Conservation (phyloP, 2,329 filamentous ascomycete species). For the Colletotrichum eremochloae region DNA sequence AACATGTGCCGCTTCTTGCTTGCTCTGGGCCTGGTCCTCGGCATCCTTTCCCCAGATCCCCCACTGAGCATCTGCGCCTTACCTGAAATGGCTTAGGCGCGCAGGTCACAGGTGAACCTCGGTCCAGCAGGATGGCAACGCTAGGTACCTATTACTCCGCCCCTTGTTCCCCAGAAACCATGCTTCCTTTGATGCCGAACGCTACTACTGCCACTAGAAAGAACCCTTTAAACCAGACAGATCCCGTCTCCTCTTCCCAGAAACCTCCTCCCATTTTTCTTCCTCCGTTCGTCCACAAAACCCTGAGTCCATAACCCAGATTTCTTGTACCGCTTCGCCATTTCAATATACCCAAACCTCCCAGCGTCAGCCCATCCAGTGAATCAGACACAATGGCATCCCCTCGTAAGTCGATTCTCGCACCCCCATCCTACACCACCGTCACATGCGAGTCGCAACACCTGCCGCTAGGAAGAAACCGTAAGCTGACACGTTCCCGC, state of each 20-base stretch:
- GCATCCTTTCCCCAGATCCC: conserved; percentile 43
- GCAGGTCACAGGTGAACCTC: conserved; percentile 43
- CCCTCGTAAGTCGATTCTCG: conserved; percentile 73
- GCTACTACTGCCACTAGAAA: conserved; percentile 14
- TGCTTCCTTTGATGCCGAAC: conserved; percentile 28
- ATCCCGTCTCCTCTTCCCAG: neutral
- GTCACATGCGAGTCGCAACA: conserved; percentile 35
- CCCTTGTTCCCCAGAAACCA: conserved; percentile 41
- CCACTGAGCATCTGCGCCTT: conserved; percentile 22
- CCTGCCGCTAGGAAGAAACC: neutral
- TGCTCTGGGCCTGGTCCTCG: conserved; percentile 35
- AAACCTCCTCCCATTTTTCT: conserved; percentile 14
- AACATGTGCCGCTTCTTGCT: conserved; percentile 9
- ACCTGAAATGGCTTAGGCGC: conserved; percentile 23
- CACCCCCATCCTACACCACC: conserved; percentile 18
- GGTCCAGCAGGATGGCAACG: conserved; percentile 41
- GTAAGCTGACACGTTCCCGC: conserved; percentile 44
- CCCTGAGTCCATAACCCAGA: neutral
- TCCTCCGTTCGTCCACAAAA: conserved; percentile 27
- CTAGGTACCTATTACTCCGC: conserved; percentile 22
- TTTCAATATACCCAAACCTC: conserved; percentile 35
- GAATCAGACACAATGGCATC: conserved; percentile 73
- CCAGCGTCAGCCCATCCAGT: conserved; percentile 1
- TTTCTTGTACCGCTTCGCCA: conserved; percentile 38
- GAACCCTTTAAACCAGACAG: conserved; percentile 37